Evolutionary conservation across 225 moss, liverwort and hornwort species (phyloP).

Genomic region (Straminergon stramineum): DNA sequence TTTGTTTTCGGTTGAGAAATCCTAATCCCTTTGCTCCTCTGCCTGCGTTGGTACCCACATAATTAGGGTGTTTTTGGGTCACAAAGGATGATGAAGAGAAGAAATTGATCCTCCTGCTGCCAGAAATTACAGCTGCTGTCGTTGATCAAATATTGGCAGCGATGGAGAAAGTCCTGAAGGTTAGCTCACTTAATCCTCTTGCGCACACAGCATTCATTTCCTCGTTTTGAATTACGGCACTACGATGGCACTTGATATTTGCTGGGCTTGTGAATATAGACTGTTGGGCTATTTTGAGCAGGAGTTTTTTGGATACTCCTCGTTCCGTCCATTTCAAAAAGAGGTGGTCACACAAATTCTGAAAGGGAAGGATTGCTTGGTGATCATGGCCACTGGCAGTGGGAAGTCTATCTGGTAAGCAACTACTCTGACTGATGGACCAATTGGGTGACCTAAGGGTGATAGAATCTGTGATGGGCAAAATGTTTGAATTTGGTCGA

Average conservation of each 20-base stretch:
- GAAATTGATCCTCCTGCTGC: background rate
- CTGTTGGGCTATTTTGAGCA: background rate
- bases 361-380: conserved; percentile 79
- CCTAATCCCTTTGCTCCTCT: background rate
- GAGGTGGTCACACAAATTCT: conserved; percentile 64
- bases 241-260: background rate
- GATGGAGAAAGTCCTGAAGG: conserved; percentile 71
- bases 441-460: background rate
- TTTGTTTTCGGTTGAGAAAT: background rate
- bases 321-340: conserved; percentile 76
- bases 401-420: conserved; percentile 80
- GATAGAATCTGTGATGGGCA: background rate
- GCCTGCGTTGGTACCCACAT: background rate
- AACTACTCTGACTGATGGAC: background rate
- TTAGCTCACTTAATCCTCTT: background rate
- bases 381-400: conserved; percentile 91
- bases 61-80: background rate
- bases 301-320: conserved; percentile 67
- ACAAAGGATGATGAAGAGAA: background rate
- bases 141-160: background rate
- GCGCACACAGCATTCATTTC: background rate
- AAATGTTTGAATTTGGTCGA: background rate
- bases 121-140: background rate
- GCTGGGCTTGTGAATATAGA: background rate
- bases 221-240: background rate